These are phyloP conservation scores for Apiotrichum veenhuisii DNA, from an alignment of 1,284 basidiomycete species.

Conservation along the genomic window DNA sequence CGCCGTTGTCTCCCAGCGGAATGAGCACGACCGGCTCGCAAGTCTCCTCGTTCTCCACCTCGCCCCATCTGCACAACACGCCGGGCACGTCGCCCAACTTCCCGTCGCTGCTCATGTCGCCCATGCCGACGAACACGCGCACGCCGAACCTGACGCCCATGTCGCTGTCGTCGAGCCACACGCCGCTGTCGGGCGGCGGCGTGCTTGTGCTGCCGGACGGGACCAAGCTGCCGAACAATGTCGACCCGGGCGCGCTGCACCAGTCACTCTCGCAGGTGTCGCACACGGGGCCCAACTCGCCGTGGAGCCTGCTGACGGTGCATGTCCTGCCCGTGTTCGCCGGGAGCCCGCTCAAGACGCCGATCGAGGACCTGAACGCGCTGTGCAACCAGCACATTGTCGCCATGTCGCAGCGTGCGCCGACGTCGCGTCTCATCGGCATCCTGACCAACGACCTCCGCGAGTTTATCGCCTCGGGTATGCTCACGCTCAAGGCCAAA, in stretches of 20 bases:
- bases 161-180: background rate
- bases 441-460: conserved; percentile 71
- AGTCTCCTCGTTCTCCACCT: conserved; percentile 10
- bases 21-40: conserved; percentile 15
- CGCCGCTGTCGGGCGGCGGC: conserved; percentile 11
- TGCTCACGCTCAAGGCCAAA: conserved; percentile 86
- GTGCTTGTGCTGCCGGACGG: conserved; percentile 42
- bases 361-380: conserved; percentile 84
- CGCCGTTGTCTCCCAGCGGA: conserved; percentile 34
- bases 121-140: background rate
- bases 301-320: conserved; percentile 78
- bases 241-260: conserved; percentile 1
- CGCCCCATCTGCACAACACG: background rate
- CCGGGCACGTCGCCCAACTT: background rate
- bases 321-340: conserved; percentile 87
- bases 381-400: conserved; percentile 43
- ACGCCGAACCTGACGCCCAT: background rate
- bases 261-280: conserved; percentile 27
- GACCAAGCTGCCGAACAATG: conserved; percentile 24
- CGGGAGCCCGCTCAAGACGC: conserved; percentile 77
- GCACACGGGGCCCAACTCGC: conserved; percentile 47
- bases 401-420: conserved; percentile 36
- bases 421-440: conserved; percentile 48
- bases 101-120: background rate
- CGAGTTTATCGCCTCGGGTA: conserved; percentile 79